Percentiles rank a stretch among this genome's conserved stretches.
Evolutionary conservation across 73 alveolate genomes (phyloP).

Genomic region (Paramecium octaurelia): DNA sequence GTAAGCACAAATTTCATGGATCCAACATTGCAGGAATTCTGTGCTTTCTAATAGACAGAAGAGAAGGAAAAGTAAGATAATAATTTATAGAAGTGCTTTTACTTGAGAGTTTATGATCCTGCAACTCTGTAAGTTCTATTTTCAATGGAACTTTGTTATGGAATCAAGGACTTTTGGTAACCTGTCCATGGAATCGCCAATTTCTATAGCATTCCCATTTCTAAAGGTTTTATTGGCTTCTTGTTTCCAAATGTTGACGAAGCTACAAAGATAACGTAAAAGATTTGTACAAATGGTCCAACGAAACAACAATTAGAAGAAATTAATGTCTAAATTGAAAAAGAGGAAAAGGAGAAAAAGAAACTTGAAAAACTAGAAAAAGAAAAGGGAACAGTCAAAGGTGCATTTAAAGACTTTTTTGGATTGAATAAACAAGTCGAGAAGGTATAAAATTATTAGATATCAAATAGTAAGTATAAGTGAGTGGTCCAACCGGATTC

Average conservation of each 20-base stretch:
- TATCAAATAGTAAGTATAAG: not conserved
- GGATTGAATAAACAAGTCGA: not conserved
- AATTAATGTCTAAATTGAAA: not conserved
- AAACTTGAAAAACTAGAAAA: slow-evolving; percentile 5
- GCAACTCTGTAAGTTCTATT: slow-evolving; percentile 3
- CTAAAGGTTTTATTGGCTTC: slow-evolving; percentile 35
- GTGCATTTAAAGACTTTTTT: slow-evolving; percentile 10
- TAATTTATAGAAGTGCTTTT: not conserved
- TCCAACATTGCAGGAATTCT: slow-evolving; percentile 12
- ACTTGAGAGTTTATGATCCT: slow-evolving; percentile 43
- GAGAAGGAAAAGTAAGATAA: slow-evolving; percentile 32
- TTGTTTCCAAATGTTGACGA: slow-evolving; percentile 3
- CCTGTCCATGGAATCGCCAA: slow-evolving; percentile 3
- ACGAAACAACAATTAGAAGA: not conserved
- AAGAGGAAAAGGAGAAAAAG: not conserved
- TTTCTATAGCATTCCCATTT: not conserved
- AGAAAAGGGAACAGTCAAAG: not conserved
- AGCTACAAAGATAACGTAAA: slow-evolving; percentile 19
- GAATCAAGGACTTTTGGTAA: slow-evolving; percentile 10
- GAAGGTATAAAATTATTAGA: not conserved
- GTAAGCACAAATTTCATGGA: slow-evolving; percentile 28
- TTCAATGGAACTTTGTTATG: slow-evolving; percentile 41
- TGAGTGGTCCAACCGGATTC: not conserved
- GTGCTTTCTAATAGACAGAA: slow-evolving; percentile 8
- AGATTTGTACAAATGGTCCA: not conserved